A percentile compares a stretch with the other conserved stretches of the same genome.
Evolutionary conservation across 129 eudicot species (phyloP).

Genomic region (Tagetes erecta): DNA sequence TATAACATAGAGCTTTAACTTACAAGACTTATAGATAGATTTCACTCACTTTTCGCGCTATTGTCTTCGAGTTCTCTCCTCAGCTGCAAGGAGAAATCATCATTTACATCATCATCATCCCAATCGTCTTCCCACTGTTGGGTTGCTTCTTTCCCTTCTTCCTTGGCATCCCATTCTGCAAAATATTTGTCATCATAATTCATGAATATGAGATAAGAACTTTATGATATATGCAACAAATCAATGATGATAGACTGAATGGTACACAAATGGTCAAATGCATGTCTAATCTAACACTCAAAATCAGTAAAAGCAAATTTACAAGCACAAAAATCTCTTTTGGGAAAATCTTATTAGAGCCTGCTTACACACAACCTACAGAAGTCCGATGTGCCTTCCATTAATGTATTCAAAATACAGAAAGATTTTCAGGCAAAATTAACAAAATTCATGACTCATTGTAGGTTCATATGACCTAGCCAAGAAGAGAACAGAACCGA

Average conservation of each 20-base stretch:
- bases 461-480: neutral
- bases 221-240: slow-evolving; percentile 7
- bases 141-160: slow-evolving; percentile 65
- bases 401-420: neutral
- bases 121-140: slow-evolving; percentile 98
- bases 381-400: neutral
- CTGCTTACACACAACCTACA: neutral
- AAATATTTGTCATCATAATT: slow-evolving; percentile 11
- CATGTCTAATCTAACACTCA: neutral
- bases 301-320: slow-evolving; percentile 6
- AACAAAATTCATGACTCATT: neutral
- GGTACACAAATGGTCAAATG: neutral
- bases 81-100: slow-evolving; percentile 82
- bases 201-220: neutral
- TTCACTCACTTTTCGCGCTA: slow-evolving; percentile 53
- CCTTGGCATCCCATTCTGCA: slow-evolving; percentile 71
- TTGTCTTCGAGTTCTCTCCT: slow-evolving; percentile 70
- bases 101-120: slow-evolving; percentile 95
- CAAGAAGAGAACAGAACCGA: slow-evolving; percentile 7
- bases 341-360: neutral
- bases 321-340: neutral
- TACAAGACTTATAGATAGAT: slow-evolving; percentile 14
- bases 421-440: neutral
- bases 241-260: neutral
- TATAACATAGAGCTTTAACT: slow-evolving; percentile 1